Percentiles rank a stretch among this genome's conserved stretches.
Evolutionary conservation across 192 early-diverging fungal species (phyloP).

Genomic region (Coemansia biformis): DNA sequence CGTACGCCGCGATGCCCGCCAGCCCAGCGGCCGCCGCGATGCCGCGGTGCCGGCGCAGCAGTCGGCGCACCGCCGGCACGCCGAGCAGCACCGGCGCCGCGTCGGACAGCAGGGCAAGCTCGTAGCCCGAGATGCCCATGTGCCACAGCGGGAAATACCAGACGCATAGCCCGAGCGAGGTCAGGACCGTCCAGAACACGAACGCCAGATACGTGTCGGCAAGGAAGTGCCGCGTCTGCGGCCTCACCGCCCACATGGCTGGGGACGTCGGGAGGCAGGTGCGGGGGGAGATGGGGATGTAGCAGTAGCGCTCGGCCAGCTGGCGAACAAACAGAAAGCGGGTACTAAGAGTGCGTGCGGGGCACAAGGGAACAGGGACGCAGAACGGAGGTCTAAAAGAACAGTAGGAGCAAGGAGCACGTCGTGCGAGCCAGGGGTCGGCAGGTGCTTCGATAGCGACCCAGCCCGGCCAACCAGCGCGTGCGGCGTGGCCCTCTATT

Average conservation of each 20-base stretch:
- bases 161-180: conserved; percentile 61
- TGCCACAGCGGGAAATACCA: conserved; percentile 84
- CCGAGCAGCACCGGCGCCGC: conserved; percentile 56
- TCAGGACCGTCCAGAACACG: conserved; percentile 78
- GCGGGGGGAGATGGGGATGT: no score
- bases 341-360: no score
- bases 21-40: conserved; percentile 56
- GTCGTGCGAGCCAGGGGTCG: no score
- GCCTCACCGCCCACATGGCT: background rate
- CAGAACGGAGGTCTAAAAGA: no score
- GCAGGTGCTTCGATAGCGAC: no score
- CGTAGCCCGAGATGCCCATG: conserved; percentile 80
- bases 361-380: no score
- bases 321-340: no score
- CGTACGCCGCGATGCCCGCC: conserved; percentile 60
- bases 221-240: conserved; percentile 44
- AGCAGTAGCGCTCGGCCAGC: no score
- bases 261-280: no score
- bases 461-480: no score
- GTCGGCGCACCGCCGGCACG: conserved; percentile 51
- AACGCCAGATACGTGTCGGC: conserved; percentile 69
- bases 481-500: no score
- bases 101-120: conserved; percentile 64
- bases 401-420: no score
- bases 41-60: conserved; percentile 53